Evolutionary conservation across 2,329 filamentous ascomycete species (phyloP), one percentile per base, ranked within the genome.

Genomic region (Colletotrichum sp.): DNA sequence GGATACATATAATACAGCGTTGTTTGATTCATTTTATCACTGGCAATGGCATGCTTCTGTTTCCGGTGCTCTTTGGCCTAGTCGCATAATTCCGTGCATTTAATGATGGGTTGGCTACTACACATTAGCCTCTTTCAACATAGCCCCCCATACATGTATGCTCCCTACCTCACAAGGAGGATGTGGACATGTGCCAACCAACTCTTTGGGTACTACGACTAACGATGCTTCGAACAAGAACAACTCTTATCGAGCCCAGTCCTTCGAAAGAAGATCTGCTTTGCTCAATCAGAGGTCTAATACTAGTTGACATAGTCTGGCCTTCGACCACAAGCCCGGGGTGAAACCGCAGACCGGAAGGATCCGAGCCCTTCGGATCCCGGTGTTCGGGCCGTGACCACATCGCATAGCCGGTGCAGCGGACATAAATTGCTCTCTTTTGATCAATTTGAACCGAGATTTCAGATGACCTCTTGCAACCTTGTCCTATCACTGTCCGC

Each of bases 211-310:
- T 4, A 48, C n/a, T 7, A 13, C 3, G 3, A 48, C 43, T 48
- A n/a, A 21, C 18, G 10, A 48, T 48, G 1, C n/a, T 13, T 16
- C 7, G n/a, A 16, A 21, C 9, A 10, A 48, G 10, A 13, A 12
- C 0, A 48, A 2, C 9, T 48, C 9, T 48, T 12, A 1, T 7
- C 0, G 10, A 18, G 3, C 4, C 3, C 14, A 1, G 18, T 12
- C 10, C 4, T 13, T 2, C 16, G 8, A 48, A 38, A 0, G 4
- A 38, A 38, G 34, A 38, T 38, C 14, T 38, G 1, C 34, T 2
- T 38, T 38, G 14, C 7, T 38, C 7, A 38, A 0, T 38, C 1
- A 16, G 34, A 14, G 34, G 34, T 16, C 34, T 0, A 38, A 16
- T 38, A 0, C 34, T 38, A 16, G 0, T 56, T 26, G 52, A 56